Base-by-base conservation (phyloP, 2,329 filamentous ascomycete genomes). In the Incumbomyces delicatus region DNA sequence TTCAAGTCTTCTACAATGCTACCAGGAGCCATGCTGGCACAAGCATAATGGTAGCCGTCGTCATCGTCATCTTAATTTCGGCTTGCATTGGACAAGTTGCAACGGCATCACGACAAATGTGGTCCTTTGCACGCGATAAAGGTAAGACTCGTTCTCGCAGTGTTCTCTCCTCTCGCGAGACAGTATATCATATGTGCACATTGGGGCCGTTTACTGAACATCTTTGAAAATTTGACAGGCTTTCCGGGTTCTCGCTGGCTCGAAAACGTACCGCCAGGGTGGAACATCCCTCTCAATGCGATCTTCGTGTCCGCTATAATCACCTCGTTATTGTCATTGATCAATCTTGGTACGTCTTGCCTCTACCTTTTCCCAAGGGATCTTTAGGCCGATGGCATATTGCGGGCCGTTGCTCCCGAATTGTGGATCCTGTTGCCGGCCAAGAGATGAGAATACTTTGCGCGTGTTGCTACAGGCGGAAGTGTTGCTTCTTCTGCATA, bases 71-170 rank as follows among this genome's bases (percentile, higher is more conserved):
- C 20, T 67, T 14, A 70, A 69, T 35, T n/a, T 35, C 33, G 33
- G 33, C 33, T 30, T 73, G 69, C 12, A 71, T 76, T 14, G 72
- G 72, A 1, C 73, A 75, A 50, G 68, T 81, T 0, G 75, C 73
- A 1, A 74, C 78, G 0, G 75, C 77, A 0, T 78, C 76, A 0
- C 69, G 76, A 11, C 70, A 77, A 46, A 69, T 75, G 10, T 79
- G 73, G 72, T 73, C 76, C 0, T 78, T 78, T 55, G 65, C 67
- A 2, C 63, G 67, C 17, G 67, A 70, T 46, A 54, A 58, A 29
- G 67, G 67, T 3, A n/a, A 41, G 41, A 41, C 29, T 51, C 33
- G 12, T 35, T 35, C 12, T 35, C 33, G 22, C 33, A 35, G 33
- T 11, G 12, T 12, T 11, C 4, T 35, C 12, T 27, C n/a, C 16